Conservation (phyloP, 2,329 filamentous ascomycete species). For the Graphiopsis chlorocephala region DNA sequence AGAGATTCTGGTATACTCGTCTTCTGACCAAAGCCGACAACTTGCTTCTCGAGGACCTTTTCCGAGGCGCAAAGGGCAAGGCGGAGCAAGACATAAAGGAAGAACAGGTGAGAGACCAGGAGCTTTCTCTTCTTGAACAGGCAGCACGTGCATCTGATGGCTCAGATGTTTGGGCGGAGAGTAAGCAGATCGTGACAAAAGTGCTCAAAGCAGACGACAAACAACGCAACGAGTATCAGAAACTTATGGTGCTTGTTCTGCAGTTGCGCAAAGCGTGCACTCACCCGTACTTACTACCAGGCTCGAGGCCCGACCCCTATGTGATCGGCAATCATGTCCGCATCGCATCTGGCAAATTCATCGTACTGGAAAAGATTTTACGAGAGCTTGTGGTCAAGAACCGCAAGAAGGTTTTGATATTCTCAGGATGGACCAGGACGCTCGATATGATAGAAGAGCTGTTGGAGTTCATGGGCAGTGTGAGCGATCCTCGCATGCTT, state of each 20-base stretch:
- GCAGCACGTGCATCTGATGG: not conserved
- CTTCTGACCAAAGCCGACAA: conserved; percentile 56
- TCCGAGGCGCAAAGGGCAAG: conserved; percentile 47
- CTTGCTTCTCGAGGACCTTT: conserved; percentile 52
- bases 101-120: conserved; percentile 34
- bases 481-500: conserved; percentile 38
- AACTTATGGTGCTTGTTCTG: conserved; percentile 55
- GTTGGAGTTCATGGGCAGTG: conserved; percentile 43
- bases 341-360: conserved; percentile 55
- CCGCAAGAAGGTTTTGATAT: conserved; percentile 56
- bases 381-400: conserved; percentile 49
- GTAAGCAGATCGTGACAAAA: conserved; percentile 43
- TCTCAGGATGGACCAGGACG: conserved; percentile 53
- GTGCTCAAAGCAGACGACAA: conserved; percentile 20
- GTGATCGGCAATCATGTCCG: conserved; percentile 48
- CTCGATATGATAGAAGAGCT: conserved; percentile 54
- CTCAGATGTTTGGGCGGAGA: conserved; percentile 46
- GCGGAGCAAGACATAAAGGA: conserved; percentile 39
- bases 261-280: conserved; percentile 56
- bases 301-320: conserved; percentile 47
- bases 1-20: conserved; percentile 57
- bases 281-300: conserved; percentile 53
- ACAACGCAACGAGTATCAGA: conserved; percentile 31
- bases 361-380: conserved; percentile 53
- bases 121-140: not conserved